Evolutionary conservation across 2,329 filamentous ascomycete genomes (phyloP), one percentile per base, ranked within the genome.

Genomic region (Penicillium fuscoglaucum): DNA sequence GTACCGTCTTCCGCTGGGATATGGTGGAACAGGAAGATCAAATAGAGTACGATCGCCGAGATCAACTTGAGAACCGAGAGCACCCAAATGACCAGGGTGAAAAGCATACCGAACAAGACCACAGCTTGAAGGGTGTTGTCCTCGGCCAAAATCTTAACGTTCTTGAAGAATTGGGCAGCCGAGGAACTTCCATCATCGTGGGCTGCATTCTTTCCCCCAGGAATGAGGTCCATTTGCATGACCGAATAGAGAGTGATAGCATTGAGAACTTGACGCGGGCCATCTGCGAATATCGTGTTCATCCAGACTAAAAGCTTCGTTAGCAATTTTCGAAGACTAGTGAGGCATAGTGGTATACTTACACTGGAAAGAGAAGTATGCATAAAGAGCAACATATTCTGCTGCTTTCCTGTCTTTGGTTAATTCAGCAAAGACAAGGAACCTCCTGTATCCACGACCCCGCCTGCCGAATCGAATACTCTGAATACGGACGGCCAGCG

Each of bases 1-100:
- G 90, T 88, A 6, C 91, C 91, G 69, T 97, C 92, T 12, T 86
- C 81, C 37, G 84, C 84, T 1, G 93, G 92, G 61, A 99, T 93
- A 76, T 93, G 95, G 75, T 95, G 90, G 84, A 90, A 96, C 6
- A 99, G 83, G 74, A 96, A 99, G 68, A 91, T 85, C 39, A 96
- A 75, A 76, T 96, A 98, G 60, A 96, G 87, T 1, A 96, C 68
- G 24, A 87, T 79, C 0, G 90, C 91, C 10, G 90, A 71, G n/a
- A 93, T 78, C 51, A 98, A 81, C 57, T 79, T 82, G 54, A 98
- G 72, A 6, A 90, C 84, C 0, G 90, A 89, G 66, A 98, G 87
- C 15, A 92, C 82, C 93, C 93, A 98, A 66, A 98, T 86, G 55
- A 97, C 73, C 24, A 96, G 75, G 4, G 93, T 97, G 77, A 96